A percentile compares a stretch with the other conserved stretches of the same genome.
Conservation (phyloP, 768 basidiomycete species). For the Boletus rubroflammeus region DNA sequence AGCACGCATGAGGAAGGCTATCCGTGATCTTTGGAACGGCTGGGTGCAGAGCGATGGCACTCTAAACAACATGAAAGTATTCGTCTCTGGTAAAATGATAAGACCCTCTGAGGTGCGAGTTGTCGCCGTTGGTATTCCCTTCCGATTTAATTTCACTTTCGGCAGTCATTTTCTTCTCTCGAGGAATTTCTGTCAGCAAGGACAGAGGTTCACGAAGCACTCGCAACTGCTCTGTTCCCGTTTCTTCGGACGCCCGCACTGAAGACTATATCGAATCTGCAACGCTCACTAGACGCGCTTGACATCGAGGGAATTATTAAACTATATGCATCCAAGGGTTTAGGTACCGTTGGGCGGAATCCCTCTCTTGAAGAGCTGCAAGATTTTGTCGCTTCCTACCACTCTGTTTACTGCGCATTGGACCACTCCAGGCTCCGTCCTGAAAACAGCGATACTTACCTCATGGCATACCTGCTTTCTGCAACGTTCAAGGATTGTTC, state of each 20-base stretch:
- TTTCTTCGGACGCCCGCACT: conserved; percentile 51
- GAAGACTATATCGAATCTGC: conserved; percentile 51
- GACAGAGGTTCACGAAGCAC: conserved; percentile 42
- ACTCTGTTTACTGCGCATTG: conserved; percentile 31
- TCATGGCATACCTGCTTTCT: conserved; percentile 78
- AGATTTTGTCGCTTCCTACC: conserved; percentile 56
- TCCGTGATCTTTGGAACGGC: conserved; percentile 65
- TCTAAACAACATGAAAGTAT: conserved; percentile 82
- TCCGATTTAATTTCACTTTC: conserved; percentile 1
- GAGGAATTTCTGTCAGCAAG: conserved; percentile 14
- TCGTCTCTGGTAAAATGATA: conserved; percentile 60
- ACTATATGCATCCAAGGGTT: conserved; percentile 26
- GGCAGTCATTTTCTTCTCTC: conserved; percentile 9
- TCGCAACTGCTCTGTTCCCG: conserved; percentile 48
- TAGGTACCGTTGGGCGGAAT: conserved; percentile 39
- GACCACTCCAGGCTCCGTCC: conserved; percentile 39
- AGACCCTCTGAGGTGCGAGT: conserved; percentile 53
- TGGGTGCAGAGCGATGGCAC: conserved; percentile 66
- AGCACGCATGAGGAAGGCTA: conserved; percentile 56
- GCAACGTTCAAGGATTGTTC: conserved; percentile 98
- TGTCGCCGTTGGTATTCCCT: background rate
- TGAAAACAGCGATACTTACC: conserved; percentile 54
- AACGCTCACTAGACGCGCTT: conserved; percentile 73
- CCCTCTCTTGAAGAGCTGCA: conserved; percentile 65
- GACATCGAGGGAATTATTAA: conserved; percentile 79